phyloP scores from a whole-genome alignment of 2,329 filamentous ascomycete species.

The Alternaria viburni region DNA sequence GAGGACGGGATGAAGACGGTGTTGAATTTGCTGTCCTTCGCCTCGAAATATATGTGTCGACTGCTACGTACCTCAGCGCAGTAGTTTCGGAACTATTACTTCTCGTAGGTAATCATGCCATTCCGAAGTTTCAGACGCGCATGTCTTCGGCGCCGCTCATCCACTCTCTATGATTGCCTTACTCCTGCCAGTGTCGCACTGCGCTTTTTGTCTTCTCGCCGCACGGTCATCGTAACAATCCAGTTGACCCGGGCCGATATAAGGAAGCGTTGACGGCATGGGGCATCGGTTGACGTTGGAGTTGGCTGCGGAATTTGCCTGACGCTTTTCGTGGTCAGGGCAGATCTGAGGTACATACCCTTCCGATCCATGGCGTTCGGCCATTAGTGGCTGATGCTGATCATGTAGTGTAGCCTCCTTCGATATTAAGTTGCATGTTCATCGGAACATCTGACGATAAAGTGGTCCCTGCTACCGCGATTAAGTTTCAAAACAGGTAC shows the following conservation, averaged over 20 bases:
- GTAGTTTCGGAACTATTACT: constrained; percentile 7
- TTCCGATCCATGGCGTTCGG: constrained; percentile 1
- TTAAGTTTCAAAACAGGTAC: neutral
- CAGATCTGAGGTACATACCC: neutral
- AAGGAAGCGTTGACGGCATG: neutral
- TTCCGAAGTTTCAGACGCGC: constrained; percentile 13
- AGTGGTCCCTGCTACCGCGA: neutral
- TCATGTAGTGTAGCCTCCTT: constrained; percentile 12
- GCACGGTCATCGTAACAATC: neutral
- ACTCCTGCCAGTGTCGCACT: constrained; percentile 10
- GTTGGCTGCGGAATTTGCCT: neutral
- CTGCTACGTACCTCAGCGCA: constrained; percentile 4
- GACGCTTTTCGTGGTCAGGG: constrained; percentile 11
- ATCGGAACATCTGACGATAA: constrained; percentile 6
- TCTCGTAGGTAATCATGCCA: constrained; percentile 11
- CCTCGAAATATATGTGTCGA: neutral
- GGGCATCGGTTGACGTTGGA: neutral
- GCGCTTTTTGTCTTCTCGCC: neutral
- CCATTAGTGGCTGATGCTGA: neutral
- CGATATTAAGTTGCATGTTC: constrained; percentile 7
- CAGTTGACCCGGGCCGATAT: neutral
- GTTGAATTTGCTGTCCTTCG: neutral
- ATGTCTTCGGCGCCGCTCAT: constrained; percentile 1
- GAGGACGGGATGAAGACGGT: neutral
- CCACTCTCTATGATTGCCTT: neutral